These are phyloP conservation scores for Aspergillus taichungensis DNA, from an alignment of 495 filamentous ascomycete genomes.

Conservation along the genomic window DNA sequence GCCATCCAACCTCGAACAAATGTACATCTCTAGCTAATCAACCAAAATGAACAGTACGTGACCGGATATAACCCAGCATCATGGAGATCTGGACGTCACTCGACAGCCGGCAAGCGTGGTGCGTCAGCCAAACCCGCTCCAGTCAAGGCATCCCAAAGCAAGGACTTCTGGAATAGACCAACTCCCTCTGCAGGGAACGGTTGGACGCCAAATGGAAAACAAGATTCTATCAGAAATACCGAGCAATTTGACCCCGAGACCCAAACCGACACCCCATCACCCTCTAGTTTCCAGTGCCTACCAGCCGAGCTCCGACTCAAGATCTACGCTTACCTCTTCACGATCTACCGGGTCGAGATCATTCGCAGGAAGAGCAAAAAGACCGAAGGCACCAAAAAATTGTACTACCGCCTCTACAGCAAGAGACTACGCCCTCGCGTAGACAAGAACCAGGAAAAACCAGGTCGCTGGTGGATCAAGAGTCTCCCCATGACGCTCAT, in stretches of 20 bases:
- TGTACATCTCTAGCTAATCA: no score
- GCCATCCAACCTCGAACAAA: no score
- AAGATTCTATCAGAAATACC: background rate
- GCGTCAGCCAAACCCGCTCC: no score
- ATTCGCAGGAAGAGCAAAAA: slow-evolving; percentile 1
- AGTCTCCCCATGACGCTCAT: slow-evolving; percentile 6
- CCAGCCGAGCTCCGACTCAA: slow-evolving; percentile 8
- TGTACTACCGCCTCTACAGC: slow-evolving; percentile 6
- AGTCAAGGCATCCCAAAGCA: no score
- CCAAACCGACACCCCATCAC: no score
- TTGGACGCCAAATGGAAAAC: background rate
- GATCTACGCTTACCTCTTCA: slow-evolving; percentile 12
- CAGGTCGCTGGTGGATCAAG: background rate
- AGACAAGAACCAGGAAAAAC: background rate
- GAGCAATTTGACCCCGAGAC: background rate
- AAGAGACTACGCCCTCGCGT: slow-evolving; percentile 1
- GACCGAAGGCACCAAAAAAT: background rate
- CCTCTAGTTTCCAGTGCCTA: slow-evolving; percentile 1
- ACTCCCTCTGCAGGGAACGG: no score
- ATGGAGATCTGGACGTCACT: no score
- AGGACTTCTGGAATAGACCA: no score
- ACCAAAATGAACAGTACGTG: no score
- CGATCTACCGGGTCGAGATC: slow-evolving; percentile 5
- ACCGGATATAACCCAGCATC: no score
- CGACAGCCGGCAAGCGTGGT: no score